Evolutionary conservation across 129 eudicot species (phyloP).

Genomic region (Flaveria linearis): DNA sequence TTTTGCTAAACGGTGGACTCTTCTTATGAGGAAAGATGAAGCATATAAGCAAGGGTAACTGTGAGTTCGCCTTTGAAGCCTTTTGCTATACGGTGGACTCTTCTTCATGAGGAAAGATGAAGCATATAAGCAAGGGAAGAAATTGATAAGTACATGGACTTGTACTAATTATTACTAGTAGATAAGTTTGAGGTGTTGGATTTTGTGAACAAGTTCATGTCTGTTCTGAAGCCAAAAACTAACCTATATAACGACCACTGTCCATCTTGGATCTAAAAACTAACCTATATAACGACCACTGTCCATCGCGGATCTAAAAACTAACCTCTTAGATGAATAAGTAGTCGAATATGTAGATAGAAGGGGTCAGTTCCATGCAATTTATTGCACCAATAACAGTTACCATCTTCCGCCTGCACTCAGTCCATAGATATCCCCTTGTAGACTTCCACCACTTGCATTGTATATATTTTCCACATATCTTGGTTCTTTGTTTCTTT

Average conservation of each 20-base stretch:
- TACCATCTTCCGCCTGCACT: background rate
- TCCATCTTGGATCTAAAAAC: background rate
- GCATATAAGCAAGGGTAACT: background rate
- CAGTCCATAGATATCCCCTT: background rate
- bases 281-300: background rate
- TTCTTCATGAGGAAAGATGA: background rate
- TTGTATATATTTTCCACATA: background rate
- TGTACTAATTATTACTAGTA: background rate
- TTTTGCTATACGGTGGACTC: background rate
- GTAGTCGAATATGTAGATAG: background rate
- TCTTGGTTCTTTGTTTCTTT: background rate
- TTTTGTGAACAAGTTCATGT: background rate
- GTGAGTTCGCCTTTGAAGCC: conserved; percentile 13
- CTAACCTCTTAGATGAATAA: background rate
- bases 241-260: background rate
- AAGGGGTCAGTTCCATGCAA: conserved; percentile 4
- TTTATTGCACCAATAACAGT: background rate
- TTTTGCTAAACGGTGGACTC: background rate
- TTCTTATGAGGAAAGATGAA: background rate
- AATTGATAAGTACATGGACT: background rate
- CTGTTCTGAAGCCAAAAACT: background rate
- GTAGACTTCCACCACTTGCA: conserved; percentile 13
- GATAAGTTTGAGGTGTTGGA: background rate
- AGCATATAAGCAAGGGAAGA: no score
- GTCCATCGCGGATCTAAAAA: background rate